Conservation (phyloP, 441 rosid species). For the Pelargonium cotyledonis region DNA sequence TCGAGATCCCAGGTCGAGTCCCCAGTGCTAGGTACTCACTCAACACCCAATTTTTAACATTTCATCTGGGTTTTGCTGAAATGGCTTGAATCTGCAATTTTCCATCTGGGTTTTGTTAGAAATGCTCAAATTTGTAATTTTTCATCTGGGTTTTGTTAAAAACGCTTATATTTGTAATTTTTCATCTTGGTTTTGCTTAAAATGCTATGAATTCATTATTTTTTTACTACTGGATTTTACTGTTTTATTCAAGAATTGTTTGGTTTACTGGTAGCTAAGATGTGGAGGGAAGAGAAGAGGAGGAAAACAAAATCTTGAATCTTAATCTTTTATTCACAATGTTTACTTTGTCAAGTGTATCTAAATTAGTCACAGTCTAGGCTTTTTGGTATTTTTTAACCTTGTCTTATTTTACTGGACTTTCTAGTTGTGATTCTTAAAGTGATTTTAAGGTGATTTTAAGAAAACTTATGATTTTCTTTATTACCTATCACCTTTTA, state of each 20-base stretch:
- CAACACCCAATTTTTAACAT: not conserved
- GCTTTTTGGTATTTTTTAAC: too few relatives aligned
- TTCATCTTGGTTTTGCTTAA: not conserved
- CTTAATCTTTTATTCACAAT: not conserved
- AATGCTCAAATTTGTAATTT: not conserved
- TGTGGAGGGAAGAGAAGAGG: not conserved
- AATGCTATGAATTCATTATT: not conserved
- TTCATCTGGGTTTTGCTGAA: conserved; percentile 13
- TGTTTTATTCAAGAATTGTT: not conserved
- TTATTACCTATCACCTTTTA: not conserved
- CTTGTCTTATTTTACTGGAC: too few relatives aligned
- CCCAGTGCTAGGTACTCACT: conserved; percentile 84
- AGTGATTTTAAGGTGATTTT: not conserved
- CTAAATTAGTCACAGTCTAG: not conserved
- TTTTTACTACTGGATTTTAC: not conserved
- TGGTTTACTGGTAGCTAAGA: not conserved
- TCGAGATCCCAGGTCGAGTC: conserved; percentile 83
- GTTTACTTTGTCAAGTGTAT: not conserved
- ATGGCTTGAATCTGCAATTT: not conserved
- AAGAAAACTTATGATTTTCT: not conserved
- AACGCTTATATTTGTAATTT: not conserved
- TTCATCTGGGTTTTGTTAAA: not conserved
- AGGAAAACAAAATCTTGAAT: not conserved
- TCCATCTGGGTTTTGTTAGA: not conserved
- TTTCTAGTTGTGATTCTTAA: not conserved